Conservation (phyloP, 164 flowering plant species). For the Vitis vinifera region ASM3070453v1 NC_081812.1:15954001-15954500, state of each 20-base stretch:
- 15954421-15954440: conserved; percentile 75
- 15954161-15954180: conserved; percentile 65
- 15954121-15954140: conserved; percentile 84
- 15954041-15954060: conserved; percentile 86
- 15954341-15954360: conserved; percentile 75
- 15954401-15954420: conserved; percentile 86
- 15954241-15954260: conserved; percentile 70
- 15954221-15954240: conserved; percentile 74
- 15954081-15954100: conserved; percentile 63
- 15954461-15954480: conserved; percentile 44
- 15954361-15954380: conserved; percentile 73
- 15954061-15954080: conserved; percentile 67
- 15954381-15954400: conserved; percentile 69
- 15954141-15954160: conserved; percentile 57
- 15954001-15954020: conserved; percentile 31
- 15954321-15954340: conserved; percentile 54
- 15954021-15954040: conserved; percentile 50
- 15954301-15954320: conserved; percentile 62
- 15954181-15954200: conserved; percentile 66
- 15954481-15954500: conserved; percentile 82
- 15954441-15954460: conserved; percentile 61
- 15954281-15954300: conserved; percentile 76
- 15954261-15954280: conserved; percentile 73
- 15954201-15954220: conserved; percentile 56
- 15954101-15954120: conserved; percentile 74